phyloP scores from a whole-genome alignment of 768 basidiomycete species.

The Tremella yokohamensis region DNA sequence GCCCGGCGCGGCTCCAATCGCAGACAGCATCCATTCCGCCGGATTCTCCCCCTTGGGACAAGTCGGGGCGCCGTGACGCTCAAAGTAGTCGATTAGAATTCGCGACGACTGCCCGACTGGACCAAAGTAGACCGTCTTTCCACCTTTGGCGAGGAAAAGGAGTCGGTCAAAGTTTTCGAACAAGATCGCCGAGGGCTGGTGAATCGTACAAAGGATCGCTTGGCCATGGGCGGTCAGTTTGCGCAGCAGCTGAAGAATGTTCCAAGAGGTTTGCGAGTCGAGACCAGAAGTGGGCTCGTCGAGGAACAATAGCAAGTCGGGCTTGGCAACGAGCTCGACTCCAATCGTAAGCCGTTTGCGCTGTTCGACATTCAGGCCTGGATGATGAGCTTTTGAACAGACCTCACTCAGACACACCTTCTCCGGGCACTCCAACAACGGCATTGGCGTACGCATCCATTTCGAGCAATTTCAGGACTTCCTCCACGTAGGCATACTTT shows the following conservation, averaged over 20 bases:
- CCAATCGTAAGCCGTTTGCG: conserved; percentile 80
- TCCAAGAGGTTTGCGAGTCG: conserved; percentile 51
- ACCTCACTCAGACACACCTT: conserved; percentile 53
- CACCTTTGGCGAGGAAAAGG: conserved; percentile 71
- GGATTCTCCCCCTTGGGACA: conserved; percentile 65
- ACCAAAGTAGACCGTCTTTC: conserved; percentile 70
- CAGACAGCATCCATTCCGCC: conserved; percentile 60
- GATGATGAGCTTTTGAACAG: no score
- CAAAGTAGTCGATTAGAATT: conserved; percentile 72
- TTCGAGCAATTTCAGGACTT: conserved; percentile 79
- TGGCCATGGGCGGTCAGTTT: conserved; percentile 76
- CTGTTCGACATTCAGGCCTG: conserved; percentile 59
- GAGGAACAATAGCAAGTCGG: conserved; percentile 74
- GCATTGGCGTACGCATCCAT: conserved; percentile 79
- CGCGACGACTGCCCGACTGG: conserved; percentile 57
- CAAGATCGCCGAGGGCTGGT: conserved; percentile 79
- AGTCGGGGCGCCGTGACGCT: conserved; percentile 66
- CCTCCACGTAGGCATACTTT: conserved; percentile 67
- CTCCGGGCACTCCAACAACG: conserved; percentile 60
- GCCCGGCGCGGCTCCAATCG: conserved; percentile 62
- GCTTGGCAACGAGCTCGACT: conserved; percentile 82
- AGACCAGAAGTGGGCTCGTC: conserved; percentile 87
- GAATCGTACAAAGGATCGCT: conserved; percentile 85
- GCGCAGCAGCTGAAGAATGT: conserved; percentile 60
- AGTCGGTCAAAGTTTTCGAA: conserved; percentile 80